phyloP scores from a whole-genome alignment of 1,139 yeast genomes.

The Taiozyma sp. region DNA sequence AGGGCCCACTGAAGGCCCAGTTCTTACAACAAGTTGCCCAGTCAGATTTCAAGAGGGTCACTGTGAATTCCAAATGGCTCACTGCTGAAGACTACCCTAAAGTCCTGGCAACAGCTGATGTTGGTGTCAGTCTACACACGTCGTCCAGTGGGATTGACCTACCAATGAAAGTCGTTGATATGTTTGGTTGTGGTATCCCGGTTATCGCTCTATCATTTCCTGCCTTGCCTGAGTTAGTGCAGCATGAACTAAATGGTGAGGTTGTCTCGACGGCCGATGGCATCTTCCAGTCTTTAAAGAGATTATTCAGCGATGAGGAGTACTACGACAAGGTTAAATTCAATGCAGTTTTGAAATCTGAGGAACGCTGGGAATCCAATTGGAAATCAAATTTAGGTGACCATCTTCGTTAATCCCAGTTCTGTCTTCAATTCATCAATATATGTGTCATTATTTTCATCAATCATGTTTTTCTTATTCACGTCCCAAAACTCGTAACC shows the following conservation, averaged over 20 bases:
- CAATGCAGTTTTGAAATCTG: slow-evolving; percentile 71
- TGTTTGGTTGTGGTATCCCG: slow-evolving; percentile 95
- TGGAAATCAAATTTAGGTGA: slow-evolving; percentile 43
- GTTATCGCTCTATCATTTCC: slow-evolving; percentile 74
- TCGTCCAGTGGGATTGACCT: slow-evolving; percentile 92
- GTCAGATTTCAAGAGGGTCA: slow-evolving; percentile 41
- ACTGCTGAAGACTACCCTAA: slow-evolving; percentile 74
- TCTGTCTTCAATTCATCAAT: slow-evolving; percentile 15
- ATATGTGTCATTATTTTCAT: slow-evolving; percentile 33
- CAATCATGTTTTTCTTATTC: slow-evolving; percentile 32
- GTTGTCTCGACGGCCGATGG: slow-evolving; percentile 39
- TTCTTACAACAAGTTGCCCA: slow-evolving; percentile 43
- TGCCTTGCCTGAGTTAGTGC: slow-evolving; percentile 61
- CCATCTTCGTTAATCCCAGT: slow-evolving; percentile 2
- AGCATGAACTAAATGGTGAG: slow-evolving; percentile 40
- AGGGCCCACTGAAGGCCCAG: slow-evolving; percentile 70
- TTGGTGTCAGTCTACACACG: slow-evolving; percentile 85
- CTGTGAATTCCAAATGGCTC: slow-evolving; percentile 70
- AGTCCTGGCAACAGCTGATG: slow-evolving; percentile 69
- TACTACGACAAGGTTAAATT: slow-evolving; percentile 36
- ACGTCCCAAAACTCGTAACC: slow-evolving; percentile 47
- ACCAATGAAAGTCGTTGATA: slow-evolving; percentile 96
- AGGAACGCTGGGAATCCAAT: slow-evolving; percentile 65
- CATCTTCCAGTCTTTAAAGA: slow-evolving; percentile 43
- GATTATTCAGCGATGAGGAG: slow-evolving; percentile 38